These are phyloP conservation scores for Centrapalus pauciflorus DNA, from an alignment of 129 eudicot species.

Conservation along the genomic window DNA sequence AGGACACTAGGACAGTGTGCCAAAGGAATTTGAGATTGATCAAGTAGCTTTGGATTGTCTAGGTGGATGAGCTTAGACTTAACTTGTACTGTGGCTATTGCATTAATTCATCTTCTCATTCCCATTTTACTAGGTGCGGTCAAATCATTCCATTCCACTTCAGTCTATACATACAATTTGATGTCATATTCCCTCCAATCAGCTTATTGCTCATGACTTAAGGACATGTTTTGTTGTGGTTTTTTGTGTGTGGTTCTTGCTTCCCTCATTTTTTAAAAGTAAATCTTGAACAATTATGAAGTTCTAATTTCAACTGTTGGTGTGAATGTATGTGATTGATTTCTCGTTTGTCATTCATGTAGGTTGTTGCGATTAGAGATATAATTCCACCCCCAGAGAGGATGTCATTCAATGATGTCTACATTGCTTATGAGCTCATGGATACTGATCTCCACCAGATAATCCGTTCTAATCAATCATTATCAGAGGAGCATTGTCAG, in stretches of 20 bases:
- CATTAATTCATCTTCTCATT: background rate
- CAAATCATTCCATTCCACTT: background rate
- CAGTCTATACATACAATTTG: background rate
- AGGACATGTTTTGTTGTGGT: slow-evolving; percentile 1
- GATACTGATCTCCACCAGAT: slow-evolving; percentile 93
- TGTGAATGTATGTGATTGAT: slow-evolving; percentile 17
- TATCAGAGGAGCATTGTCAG: slow-evolving; percentile 94
- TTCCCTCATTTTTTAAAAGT: background rate
- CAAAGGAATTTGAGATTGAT: background rate
- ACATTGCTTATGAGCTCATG: slow-evolving; percentile 87
- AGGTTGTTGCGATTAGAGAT: slow-evolving; percentile 88
- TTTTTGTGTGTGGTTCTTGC: background rate
- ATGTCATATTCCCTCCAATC: background rate
- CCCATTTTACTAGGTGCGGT: background rate
- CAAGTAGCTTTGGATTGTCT: background rate
- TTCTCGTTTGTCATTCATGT: slow-evolving; percentile 19
- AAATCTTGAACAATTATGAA: slow-evolving; percentile 5
- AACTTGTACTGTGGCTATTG: background rate
- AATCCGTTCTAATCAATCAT: slow-evolving; percentile 69
- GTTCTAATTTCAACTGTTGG: background rate
- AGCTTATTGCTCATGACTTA: slow-evolving; percentile 5
- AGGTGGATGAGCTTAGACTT: slow-evolving; percentile 3
- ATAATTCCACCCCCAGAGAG: slow-evolving; percentile 78
- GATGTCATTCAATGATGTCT: slow-evolving; percentile 69
- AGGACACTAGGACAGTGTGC: slow-evolving; percentile 6